Conservation (phyloP, 2,329 filamentous ascomycete species). For the Fusarium agapanthi region DNA sequence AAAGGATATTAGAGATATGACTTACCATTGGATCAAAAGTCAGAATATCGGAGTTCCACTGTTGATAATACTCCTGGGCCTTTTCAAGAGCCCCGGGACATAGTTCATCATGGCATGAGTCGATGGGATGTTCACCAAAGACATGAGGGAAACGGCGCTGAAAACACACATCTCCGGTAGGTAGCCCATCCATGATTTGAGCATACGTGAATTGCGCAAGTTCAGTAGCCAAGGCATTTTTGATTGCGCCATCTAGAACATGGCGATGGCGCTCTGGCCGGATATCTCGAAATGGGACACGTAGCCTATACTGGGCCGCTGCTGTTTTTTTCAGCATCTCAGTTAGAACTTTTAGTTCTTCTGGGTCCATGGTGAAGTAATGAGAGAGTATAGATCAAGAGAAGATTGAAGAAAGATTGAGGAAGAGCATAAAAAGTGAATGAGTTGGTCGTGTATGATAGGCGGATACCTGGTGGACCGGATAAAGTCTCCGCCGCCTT, state of each 20-base stretch:
- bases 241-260: not conserved
- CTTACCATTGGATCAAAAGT: not conserved
- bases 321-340: not conserved
- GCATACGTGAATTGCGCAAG: not conserved
- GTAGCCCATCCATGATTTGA: not conserved
- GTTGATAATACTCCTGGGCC: not conserved
- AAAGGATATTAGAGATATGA: too few species aligned
- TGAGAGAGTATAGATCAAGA: too few species aligned
- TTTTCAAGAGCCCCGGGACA: not conserved
- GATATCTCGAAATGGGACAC: not conserved
- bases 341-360: not conserved
- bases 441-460: not conserved
- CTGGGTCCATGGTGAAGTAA: not conserved
- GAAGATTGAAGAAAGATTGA: not conserved
- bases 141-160: not conserved
- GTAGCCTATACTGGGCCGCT: not conserved
- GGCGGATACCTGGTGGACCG: not conserved
- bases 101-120: not conserved
- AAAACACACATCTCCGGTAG: not conserved
- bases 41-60: not conserved
- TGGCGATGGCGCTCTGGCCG: not conserved
- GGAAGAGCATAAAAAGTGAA: not conserved
- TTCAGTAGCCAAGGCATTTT: not conserved
- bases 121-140: not conserved
- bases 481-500: not conserved